Conservation (phyloP, 2,329 filamentous ascomycete genomes). For the Sordariomycetes sp. region DNA sequence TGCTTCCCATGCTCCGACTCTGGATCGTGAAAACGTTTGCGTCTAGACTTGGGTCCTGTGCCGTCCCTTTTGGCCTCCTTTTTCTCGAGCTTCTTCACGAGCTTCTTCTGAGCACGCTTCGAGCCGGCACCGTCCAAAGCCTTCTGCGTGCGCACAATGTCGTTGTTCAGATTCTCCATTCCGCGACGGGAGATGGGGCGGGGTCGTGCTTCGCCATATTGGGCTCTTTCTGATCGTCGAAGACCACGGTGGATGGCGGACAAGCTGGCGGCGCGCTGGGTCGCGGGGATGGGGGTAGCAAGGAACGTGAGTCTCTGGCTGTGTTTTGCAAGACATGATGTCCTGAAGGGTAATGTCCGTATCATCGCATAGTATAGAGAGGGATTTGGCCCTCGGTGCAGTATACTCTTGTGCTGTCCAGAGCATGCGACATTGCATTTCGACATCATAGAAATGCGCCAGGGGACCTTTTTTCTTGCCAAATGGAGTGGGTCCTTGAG, state of each 20-base stretch:
- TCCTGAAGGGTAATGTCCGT: background rate
- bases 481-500: too few relatives aligned
- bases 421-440: too few relatives aligned
- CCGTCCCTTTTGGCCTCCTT: conserved; percentile 20
- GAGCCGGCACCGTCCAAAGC: conserved; percentile 16
- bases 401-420: too few relatives aligned
- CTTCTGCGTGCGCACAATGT: conserved; percentile 10
- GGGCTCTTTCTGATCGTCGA: conserved; percentile 33
- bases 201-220: conserved; percentile 12
- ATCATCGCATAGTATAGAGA: conserved; percentile 3
- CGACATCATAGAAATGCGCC: too few relatives aligned
- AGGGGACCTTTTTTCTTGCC: too few relatives aligned
- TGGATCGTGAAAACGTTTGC: conserved; percentile 43
- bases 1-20: conserved; percentile 40
- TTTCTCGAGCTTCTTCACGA: conserved; percentile 30
- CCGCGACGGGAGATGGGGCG: background rate
- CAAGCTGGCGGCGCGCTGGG: conserved; percentile 32
- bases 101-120: conserved; percentile 31
- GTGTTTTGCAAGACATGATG: too few relatives aligned
- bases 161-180: background rate
- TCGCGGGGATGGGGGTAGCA: too few relatives aligned
- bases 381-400: too few relatives aligned
- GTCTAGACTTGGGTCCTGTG: conserved; percentile 32
- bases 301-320: too few relatives aligned
- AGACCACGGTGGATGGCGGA: conserved; percentile 64